Conservation (phyloP, 2,329 filamentous ascomycete species). For the Ascochyta fabae region DNA sequence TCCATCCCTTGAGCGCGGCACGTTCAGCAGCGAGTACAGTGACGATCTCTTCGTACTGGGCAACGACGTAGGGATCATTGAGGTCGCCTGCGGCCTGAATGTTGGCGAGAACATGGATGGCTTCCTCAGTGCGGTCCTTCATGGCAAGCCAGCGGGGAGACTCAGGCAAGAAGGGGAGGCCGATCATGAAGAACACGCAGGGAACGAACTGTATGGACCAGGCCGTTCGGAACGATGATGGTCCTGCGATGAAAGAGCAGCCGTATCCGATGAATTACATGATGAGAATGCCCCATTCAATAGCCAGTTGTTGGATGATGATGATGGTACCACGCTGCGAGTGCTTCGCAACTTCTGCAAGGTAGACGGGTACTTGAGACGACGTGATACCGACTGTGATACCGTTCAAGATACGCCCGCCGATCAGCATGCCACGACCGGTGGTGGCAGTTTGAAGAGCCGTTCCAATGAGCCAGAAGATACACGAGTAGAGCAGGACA, state of each 20-base stretch:
- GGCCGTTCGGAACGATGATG: constrained; percentile 53
- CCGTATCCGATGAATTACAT: constrained; percentile 58
- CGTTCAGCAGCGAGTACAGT: constrained; percentile 52
- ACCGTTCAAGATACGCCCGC: constrained; percentile 55
- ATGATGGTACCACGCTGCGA: constrained; percentile 53
- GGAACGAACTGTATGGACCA: constrained; percentile 58
- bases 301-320: constrained; percentile 54
- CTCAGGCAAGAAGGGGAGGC: constrained; percentile 55
- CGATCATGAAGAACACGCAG: constrained; percentile 52
- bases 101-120: constrained; percentile 52
- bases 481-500: constrained; percentile 56
- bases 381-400: constrained; percentile 53
- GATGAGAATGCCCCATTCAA: constrained; percentile 50
- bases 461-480: constrained; percentile 55
- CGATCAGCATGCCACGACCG: constrained; percentile 53
- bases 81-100: constrained; percentile 55
- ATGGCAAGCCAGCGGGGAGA: constrained; percentile 59
- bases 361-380: constrained; percentile 55
- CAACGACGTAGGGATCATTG: constrained; percentile 56
- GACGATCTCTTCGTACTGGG: constrained; percentile 58
- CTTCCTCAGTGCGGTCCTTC: constrained; percentile 55
- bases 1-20: constrained; percentile 48
- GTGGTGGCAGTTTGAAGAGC: constrained; percentile 51
- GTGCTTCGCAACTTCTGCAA: constrained; percentile 54
- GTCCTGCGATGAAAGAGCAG: constrained; percentile 51